Percentiles rank a stretch among this genome's conserved stretches.
These are phyloP conservation scores for Crotalaria pallida DNA, from an alignment of 306 rosid species.

Conservation along the genomic window DNA sequence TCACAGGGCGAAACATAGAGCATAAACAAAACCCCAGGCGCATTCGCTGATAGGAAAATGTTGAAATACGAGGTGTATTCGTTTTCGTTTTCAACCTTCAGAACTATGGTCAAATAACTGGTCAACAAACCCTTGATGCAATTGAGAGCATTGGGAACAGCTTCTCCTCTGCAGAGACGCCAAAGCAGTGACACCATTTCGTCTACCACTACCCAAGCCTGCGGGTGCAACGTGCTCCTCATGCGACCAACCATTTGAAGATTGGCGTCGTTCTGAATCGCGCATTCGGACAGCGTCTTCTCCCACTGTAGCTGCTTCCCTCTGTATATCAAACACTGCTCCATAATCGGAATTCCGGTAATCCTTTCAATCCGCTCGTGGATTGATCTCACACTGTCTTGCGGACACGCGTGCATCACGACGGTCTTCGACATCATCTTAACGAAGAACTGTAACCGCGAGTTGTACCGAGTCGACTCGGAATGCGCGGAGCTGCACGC, in stretches of 20 bases:
- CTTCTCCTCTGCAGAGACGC: slow-evolving; percentile 44
- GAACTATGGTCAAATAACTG: slow-evolving; percentile 20
- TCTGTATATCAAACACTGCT: slow-evolving; percentile 53
- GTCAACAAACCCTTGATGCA: slow-evolving; percentile 23
- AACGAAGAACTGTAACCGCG: slow-evolving; percentile 55
- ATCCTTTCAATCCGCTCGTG: slow-evolving; percentile 30
- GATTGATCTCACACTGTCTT: slow-evolving; percentile 53
- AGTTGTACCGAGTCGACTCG: slow-evolving; percentile 22
- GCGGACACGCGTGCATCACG: slow-evolving; percentile 45
- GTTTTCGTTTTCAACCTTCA: slow-evolving; percentile 1
- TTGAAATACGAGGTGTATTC: slow-evolving; percentile 29
- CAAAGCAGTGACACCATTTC: slow-evolving; percentile 32
- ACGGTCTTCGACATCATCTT: slow-evolving; percentile 42
- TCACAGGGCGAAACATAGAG: slow-evolving; percentile 38
- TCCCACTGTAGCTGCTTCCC: slow-evolving; percentile 63
- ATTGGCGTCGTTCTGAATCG: slow-evolving; percentile 53
- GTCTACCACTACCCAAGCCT: slow-evolving; percentile 40
- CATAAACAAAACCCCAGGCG: slow-evolving; percentile 44
- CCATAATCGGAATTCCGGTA: slow-evolving; percentile 42
- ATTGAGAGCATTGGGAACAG: neutral
- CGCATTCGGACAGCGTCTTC: slow-evolving; percentile 50
- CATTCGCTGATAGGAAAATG: slow-evolving; percentile 41
- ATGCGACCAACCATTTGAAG: slow-evolving; percentile 56
- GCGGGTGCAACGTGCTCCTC: slow-evolving; percentile 48
- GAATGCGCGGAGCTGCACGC: neutral